Conservation (phyloP, 164 flowering plant genomes). For the Tetracentron sinense region DNA sequence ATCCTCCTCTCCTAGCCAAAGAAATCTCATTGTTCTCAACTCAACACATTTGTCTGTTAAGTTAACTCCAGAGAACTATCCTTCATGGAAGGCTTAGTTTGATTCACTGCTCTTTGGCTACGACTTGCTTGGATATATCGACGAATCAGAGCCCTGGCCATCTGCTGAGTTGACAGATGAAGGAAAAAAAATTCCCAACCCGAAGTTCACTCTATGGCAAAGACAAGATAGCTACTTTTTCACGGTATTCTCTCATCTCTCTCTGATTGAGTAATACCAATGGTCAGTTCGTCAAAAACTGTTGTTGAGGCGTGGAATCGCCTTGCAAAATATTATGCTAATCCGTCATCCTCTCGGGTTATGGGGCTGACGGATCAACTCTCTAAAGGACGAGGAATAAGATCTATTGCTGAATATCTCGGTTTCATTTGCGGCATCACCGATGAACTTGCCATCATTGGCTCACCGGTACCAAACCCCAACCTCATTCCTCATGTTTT, state of each 20-base stretch:
- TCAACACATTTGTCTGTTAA: background rate
- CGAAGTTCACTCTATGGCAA: background rate
- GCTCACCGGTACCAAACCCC: background rate
- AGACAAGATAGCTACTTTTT: background rate
- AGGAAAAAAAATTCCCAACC: background rate
- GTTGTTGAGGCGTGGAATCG: background rate
- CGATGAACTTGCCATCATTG: constrained; percentile 2
- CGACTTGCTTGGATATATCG: background rate
- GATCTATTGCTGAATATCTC: background rate
- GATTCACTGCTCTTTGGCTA: constrained; percentile 1
- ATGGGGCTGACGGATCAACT: background rate
- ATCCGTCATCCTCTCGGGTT: background rate
- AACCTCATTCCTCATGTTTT: background rate
- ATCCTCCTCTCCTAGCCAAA: too few relatives aligned
- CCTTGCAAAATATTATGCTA: constrained; percentile 1
- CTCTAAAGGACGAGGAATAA: background rate
- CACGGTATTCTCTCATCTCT: background rate
- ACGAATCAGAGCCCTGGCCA: background rate
- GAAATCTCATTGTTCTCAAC: background rate
- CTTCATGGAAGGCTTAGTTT: constrained; percentile 2
- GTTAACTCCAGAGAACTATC: background rate
- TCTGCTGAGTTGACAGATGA: background rate
- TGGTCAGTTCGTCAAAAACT: background rate
- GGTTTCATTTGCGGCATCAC: background rate
- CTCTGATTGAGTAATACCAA: background rate